Base-by-base conservation (phyloP, 441 rosid species). In the Corymbia calophylla region DNA sequence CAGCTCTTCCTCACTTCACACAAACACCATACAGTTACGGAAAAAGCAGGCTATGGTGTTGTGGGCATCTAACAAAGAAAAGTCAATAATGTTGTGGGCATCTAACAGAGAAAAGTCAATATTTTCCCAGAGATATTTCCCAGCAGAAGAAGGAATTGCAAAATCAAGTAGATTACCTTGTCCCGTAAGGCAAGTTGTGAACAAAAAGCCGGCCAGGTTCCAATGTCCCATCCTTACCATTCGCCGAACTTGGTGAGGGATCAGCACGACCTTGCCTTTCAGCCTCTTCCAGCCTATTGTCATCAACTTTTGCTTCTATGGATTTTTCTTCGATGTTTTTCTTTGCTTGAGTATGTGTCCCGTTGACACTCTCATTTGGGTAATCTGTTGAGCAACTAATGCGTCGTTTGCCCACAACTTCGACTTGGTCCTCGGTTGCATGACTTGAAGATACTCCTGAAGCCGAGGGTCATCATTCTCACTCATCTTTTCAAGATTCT, bases 361-460 rank as follows among this genome's bases (percentile, higher is more conserved):
- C 89, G 62, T 87, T 84, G 55, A 84, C 91, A 87, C 90, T 91
- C 25, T 86, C 86, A 87, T 89, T 88, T 60, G 88, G 91, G 87
- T 89, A 92, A 89, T 90, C 88, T 19, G 88, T 23, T 48, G 93
- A 91, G 93, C 92, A 89, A 94, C 82, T 53, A 94, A 86, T 77
- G 93, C 87, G 90, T 97, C 98, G 91, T 98, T 96, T 88, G 92
- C 94, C 99, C 99, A 98, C 92, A 96, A 90, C 92, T 96, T 96
- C 66, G 97, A 94, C 91, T 93, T 95, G 48, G 90, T 92, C 87
- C 97, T 94, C 14, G 97, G 97, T 89, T 96, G 97, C 97, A 96
- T 94, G 90, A 97, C 94, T 89, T 96, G 95, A 92, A 98, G 97
- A 93, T 96, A 98, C 88, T 98, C 99, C 88, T 91, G 93, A 84